Base-by-base conservation (phyloP, 2,329 filamentous ascomycete species). In the Arachnomyces sp. region DNA sequence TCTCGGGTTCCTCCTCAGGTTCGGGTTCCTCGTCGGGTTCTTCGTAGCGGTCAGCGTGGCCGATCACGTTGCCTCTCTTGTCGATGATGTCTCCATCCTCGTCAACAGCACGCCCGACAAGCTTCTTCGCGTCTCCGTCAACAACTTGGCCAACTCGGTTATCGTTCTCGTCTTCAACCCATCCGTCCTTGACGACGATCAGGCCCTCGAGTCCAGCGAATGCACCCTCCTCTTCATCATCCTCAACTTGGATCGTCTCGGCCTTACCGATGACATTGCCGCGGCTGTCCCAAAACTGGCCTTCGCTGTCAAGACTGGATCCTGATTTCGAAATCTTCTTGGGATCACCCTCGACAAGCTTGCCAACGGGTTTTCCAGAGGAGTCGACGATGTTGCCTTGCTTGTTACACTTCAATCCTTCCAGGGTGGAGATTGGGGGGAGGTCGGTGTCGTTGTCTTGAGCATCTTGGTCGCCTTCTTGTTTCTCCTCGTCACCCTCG, bases 211-310 rank as follows among this genome's bases (percentile, higher is more conserved):
- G 52, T 11, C 67, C 69, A 12, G 70, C 58, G 39, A 73, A 64
- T 6, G 63, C 60, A 5, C 60, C 58, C 43, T 68, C 65, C 3
- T 58, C 52, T 11, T 61, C 60, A 11, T 55, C 49, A 0, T 67
- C 64, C 40, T 65, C 58, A 12, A 60, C 40, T 3, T 63, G 58
- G 2, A 65, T 49, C 0, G 63, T 59, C 45, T 75, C 67, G 46
- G 79, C 74, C 47, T 73, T 73, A 31, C 78, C 79, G 45, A 82
- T 70, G 46, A 82, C 68, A 32, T 79, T 77, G 33, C 78, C 77
- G 34, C 76, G 72, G 56, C 71, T 76, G 55, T 80, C 77, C 53
- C 80, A 68, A 41, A 82, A 75, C 51, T 81, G 78, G 14, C 78
- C 78, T 58, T 79, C 68, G 43, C 71, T 72, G 48, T 82, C 79